phyloP scores from a whole-genome alignment of 345 rosid genomes.

The Pugionium cornutum region DNA sequence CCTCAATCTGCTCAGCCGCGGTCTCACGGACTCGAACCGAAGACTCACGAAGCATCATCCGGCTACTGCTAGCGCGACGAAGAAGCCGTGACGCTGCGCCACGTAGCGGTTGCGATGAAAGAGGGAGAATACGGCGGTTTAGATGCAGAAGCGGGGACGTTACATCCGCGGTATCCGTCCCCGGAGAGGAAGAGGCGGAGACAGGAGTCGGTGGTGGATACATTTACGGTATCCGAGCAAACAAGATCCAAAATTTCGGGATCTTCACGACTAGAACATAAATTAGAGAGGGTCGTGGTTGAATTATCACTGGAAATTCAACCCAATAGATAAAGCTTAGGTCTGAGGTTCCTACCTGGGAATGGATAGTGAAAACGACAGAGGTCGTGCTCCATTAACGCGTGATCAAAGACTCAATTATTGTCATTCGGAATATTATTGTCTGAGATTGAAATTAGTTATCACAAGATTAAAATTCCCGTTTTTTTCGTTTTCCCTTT shows the following conservation, averaged over 20 bases:
- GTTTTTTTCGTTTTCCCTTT: background rate
- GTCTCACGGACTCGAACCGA: conserved; percentile 77
- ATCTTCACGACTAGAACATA: background rate
- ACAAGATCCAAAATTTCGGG: background rate
- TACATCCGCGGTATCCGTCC: conserved; percentile 38
- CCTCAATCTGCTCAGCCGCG: conserved; percentile 90
- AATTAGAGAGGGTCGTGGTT: background rate
- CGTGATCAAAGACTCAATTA: background rate
- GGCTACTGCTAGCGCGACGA: conserved; percentile 66
- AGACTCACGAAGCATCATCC: conserved; percentile 75
- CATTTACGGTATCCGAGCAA: conserved; percentile 38
- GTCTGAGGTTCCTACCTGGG: conserved; percentile 13
- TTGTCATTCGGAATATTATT: background rate
- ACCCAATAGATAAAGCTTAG: conserved; percentile 11
- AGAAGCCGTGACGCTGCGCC: conserved; percentile 68
- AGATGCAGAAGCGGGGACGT: conserved; percentile 48
- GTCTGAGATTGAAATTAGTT: background rate
- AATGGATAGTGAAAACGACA: conserved; percentile 23
- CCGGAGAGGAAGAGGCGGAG: conserved; percentile 33
- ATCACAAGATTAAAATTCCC: background rate
- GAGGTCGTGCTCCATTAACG: conserved; percentile 5
- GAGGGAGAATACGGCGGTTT: conserved; percentile 50
- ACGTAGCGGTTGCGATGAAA: conserved; percentile 51
- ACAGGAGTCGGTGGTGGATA: conserved; percentile 32
- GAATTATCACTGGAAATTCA: conserved; percentile 3